phyloP scores from a whole-genome alignment of 805 yeast genomes.

The Cephaloascus albidus region DNA sequence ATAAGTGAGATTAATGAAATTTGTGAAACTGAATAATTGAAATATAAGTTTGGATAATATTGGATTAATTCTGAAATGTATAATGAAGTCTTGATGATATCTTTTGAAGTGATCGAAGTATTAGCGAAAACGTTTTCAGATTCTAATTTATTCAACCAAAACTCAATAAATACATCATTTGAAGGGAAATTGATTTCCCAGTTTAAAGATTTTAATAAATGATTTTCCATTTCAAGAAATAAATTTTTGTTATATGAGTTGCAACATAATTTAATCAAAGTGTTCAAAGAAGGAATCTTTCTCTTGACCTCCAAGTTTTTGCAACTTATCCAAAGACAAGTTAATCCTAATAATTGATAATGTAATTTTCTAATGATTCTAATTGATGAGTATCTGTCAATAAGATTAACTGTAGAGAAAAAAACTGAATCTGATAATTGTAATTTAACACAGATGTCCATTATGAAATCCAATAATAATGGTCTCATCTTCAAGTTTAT shows the following conservation, averaged over 20 bases:
- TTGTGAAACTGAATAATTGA: constrained; percentile 28
- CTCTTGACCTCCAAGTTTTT: constrained; percentile 42
- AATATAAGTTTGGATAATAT: constrained; percentile 50
- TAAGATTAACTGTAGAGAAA: constrained; percentile 22
- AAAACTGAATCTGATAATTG: constrained; percentile 22
- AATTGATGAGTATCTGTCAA: constrained; percentile 28
- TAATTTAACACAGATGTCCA: constrained; percentile 16
- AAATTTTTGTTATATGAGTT: constrained; percentile 45
- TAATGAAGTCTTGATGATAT: constrained; percentile 43
- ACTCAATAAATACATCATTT: constrained; percentile 54
- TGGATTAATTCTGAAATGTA: constrained; percentile 60
- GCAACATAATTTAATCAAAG: constrained; percentile 47
- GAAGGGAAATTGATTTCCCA: constrained; percentile 61
- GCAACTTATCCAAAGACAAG: constrained; percentile 29
- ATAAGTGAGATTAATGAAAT: constrained; percentile 13
- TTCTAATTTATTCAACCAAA: constrained; percentile 30
- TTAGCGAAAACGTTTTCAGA: constrained; percentile 6
- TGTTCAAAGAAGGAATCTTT: constrained; percentile 45
- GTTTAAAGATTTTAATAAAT: constrained; percentile 49
- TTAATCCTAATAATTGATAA: constrained; percentile 28
- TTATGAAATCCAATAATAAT: constrained; percentile 16
- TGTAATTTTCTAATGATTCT: constrained; percentile 20
- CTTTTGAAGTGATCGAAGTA: constrained; percentile 16
- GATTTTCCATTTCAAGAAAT: constrained; percentile 62
- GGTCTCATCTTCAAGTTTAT: constrained; percentile 7